phyloP scores from a whole-genome alignment of 257 asterid genomes.

The Solanum boliviense region DNA sequence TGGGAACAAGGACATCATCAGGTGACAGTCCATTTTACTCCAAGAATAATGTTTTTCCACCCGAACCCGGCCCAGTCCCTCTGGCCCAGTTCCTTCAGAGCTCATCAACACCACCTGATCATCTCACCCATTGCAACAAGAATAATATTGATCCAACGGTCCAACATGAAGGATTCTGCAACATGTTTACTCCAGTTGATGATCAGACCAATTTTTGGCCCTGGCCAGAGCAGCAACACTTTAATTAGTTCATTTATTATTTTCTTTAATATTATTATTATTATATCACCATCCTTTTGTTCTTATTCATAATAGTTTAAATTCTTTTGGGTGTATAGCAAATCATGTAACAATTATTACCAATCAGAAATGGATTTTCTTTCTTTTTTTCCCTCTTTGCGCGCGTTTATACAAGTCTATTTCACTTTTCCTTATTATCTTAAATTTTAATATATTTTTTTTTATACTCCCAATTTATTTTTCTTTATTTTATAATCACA shows the following conservation, averaged over 20 bases:
- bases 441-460: background rate
- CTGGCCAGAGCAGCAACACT: slow-evolving; percentile 60
- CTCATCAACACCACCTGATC: slow-evolving; percentile 19
- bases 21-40: slow-evolving; percentile 9
- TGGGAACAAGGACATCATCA: slow-evolving; percentile 16
- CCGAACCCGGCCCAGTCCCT: slow-evolving; percentile 9
- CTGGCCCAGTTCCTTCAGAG: slow-evolving; percentile 30
- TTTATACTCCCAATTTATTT: too few species aligned
- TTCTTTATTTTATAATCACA: too few species aligned
- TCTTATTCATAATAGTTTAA: background rate
- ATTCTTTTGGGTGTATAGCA: background rate
- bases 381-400: background rate
- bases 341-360: background rate
- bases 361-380: background rate
- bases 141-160: slow-evolving; percentile 14
- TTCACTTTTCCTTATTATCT: background rate
- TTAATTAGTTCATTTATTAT: slow-evolving; percentile 9
- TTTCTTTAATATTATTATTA: background rate
- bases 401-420: background rate
- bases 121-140: slow-evolving; percentile 10
- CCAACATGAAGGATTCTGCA: slow-evolving; percentile 39
- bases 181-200: slow-evolving; percentile 46
- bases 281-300: background rate
- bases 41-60: slow-evolving; percentile 10
- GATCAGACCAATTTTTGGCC: slow-evolving; percentile 65